phyloP scores from a whole-genome alignment of 805 yeast species.

The Metschnikowia gelsemii region DNA sequence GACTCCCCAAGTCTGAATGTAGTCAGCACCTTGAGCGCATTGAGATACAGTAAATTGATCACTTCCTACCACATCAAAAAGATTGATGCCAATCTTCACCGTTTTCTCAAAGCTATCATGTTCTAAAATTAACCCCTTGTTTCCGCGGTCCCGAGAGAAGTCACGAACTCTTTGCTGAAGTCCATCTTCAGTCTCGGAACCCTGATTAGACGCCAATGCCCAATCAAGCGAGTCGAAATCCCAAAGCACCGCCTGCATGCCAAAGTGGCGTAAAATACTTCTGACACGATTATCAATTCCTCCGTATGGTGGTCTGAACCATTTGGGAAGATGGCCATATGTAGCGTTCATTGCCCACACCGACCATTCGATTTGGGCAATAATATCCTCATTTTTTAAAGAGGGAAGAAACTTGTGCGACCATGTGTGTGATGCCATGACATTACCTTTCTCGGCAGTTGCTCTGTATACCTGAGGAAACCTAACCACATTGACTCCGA shows the following conservation, averaged over 20 bases:
- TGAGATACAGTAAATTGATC: constrained; percentile 72
- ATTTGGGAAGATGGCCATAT: constrained; percentile 78
- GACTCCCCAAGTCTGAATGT: constrained; percentile 43
- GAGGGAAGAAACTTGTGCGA: constrained; percentile 82
- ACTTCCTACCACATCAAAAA: constrained; percentile 46
- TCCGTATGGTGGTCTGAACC: constrained; percentile 97
- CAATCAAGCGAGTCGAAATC: constrained; percentile 90
- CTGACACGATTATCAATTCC: constrained; percentile 88
- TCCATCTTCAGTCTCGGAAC: constrained; percentile 49
- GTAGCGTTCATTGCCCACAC: constrained; percentile 98
- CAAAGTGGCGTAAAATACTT: constrained; percentile 75
- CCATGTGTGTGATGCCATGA: constrained; percentile 91
- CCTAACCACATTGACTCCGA: constrained; percentile 77
- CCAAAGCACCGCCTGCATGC: constrained; percentile 88
- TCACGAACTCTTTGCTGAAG: constrained; percentile 54
- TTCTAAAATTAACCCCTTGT: constrained; percentile 72
- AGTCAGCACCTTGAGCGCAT: constrained; percentile 68
- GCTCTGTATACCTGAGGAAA: constrained; percentile 69
- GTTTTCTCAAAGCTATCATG: constrained; percentile 75
- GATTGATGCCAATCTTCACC: constrained; percentile 64
- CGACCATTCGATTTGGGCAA: constrained; percentile 92
- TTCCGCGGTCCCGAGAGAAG: constrained; percentile 43
- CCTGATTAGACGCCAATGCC: constrained; percentile 49
- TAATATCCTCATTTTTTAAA: constrained; percentile 72
- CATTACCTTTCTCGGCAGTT: constrained; percentile 63